Evolutionary conservation across 2,329 filamentous ascomycete species (phyloP).

Genomic region (Fusarium camptoceras): DNA sequence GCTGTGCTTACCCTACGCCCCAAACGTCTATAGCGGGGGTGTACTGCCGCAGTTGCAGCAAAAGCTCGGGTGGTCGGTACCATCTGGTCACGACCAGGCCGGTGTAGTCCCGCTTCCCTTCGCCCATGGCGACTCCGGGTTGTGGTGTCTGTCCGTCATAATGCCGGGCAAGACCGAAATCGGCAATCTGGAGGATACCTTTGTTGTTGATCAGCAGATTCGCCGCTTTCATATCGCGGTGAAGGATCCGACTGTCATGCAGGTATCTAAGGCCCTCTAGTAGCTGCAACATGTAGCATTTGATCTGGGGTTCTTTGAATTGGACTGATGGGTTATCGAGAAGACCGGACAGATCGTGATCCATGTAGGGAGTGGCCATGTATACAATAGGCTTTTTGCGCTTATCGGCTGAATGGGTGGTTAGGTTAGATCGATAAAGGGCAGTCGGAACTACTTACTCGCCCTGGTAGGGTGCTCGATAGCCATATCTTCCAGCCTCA

Average conservation of each 20-base stretch:
- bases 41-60: constrained; percentile 88
- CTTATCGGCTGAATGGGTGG: constrained; percentile 70
- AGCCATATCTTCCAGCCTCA: constrained; percentile 94
- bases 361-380: constrained; percentile 99
- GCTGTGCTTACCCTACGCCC: constrained; percentile 83
- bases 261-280: constrained; percentile 90
- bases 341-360: constrained; percentile 96
- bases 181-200: constrained; percentile 93
- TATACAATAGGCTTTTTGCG: constrained; percentile 90
- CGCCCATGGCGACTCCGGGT: constrained; percentile 82
- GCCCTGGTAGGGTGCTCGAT: constrained; percentile 79
- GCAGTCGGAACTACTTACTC: constrained; percentile 56
- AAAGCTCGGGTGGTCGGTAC: constrained; percentile 94
- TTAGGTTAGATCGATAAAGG: constrained; percentile 15
- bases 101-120: constrained; percentile 91
- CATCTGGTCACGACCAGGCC: constrained; percentile 96
- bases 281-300: constrained; percentile 96
- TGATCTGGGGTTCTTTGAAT: constrained; percentile 91
- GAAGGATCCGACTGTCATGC: constrained; percentile 89
- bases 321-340: constrained; percentile 93
- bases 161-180: constrained; percentile 93
- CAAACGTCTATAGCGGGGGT: constrained; percentile 99
- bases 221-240: constrained; percentile 98
- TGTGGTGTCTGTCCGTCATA: constrained; percentile 88
- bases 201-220: constrained; percentile 96